These are phyloP conservation scores for Fusarium redolens DNA, from an alignment of 2,329 filamentous ascomycete species.

Conservation along the genomic window DNA sequence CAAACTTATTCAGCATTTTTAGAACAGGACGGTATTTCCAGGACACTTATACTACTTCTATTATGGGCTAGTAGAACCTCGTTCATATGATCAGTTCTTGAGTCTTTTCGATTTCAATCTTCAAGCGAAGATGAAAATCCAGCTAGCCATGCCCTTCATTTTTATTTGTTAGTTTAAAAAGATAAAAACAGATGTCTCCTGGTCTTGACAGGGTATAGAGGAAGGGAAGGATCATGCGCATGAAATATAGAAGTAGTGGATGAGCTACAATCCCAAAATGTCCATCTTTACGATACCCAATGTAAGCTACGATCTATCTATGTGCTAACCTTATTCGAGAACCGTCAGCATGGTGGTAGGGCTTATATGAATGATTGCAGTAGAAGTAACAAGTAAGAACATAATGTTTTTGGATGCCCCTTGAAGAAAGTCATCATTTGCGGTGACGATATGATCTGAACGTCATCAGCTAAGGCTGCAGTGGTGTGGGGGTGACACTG, in stretches of 20 bases:
- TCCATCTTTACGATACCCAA: neutral
- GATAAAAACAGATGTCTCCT: neutral
- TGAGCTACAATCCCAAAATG: conserved; percentile 20
- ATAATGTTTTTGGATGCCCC: neutral
- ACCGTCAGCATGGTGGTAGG: conserved; percentile 1
- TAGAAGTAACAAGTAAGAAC: neutral
- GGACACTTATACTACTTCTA: neutral
- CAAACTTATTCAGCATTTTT: neutral
- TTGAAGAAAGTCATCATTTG: neutral
- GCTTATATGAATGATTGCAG: neutral
- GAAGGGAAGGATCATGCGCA: conserved; percentile 22
- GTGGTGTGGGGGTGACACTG: conserved; percentile 22
- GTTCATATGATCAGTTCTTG: neutral
- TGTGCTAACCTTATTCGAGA: neutral
- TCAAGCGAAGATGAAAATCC: neutral
- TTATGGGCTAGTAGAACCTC: too few relatives aligned
- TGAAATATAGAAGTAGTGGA: conserved; percentile 15
- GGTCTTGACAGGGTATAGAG: conserved; percentile 3
- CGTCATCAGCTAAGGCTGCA: conserved; percentile 26
- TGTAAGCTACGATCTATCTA: neutral
- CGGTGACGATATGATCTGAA: conserved; percentile 5
- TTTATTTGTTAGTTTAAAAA: neutral
- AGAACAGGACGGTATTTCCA: neutral
- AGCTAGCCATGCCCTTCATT: neutral
- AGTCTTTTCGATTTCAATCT: neutral